Percentiles rank a stretch among this genome's conserved stretches.
These are phyloP conservation scores for Paraglomus brasilianum DNA, from an alignment of 192 early-diverging fungal genomes.

Conservation along the genomic window DNA sequence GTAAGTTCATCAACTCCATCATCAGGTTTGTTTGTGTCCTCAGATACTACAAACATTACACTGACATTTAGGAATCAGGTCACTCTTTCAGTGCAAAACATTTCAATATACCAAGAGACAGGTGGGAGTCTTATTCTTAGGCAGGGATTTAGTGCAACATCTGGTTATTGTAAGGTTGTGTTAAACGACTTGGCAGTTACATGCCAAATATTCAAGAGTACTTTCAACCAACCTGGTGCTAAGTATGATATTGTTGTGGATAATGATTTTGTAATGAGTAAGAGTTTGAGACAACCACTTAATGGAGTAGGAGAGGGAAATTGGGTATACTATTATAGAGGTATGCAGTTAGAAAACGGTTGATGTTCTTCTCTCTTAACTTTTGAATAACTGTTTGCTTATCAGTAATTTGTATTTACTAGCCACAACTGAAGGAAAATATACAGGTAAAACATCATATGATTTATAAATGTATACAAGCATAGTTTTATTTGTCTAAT, in stretches of 20 bases:
- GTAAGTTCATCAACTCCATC: background rate
- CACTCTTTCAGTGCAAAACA: background rate
- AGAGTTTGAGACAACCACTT: too few species aligned
- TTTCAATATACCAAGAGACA: constrained; percentile 18
- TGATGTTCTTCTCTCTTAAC: too few species aligned
- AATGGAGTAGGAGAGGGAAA: too few species aligned
- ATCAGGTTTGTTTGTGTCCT: background rate
- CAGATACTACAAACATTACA: background rate
- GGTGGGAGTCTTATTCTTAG: background rate
- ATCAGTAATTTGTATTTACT: too few species aligned
- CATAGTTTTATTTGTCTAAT: too few species aligned
- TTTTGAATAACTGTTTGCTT: too few species aligned
- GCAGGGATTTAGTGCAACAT: background rate
- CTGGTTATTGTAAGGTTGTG: background rate
- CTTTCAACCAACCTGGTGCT: background rate
- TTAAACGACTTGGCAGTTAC: background rate
- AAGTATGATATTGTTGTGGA: constrained; percentile 18
- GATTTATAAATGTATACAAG: too few species aligned
- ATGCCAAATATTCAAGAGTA: background rate
- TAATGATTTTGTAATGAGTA: too few species aligned
- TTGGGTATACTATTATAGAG: too few species aligned
- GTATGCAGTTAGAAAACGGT: too few species aligned
- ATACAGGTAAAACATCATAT: too few species aligned
- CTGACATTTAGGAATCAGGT: background rate
- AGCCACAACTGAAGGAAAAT: too few species aligned